Evolutionary conservation across 768 basidiomycete species (phyloP), one percentile per base, ranked within the genome.

Genomic region (Lactarius hengduanensis): DNA sequence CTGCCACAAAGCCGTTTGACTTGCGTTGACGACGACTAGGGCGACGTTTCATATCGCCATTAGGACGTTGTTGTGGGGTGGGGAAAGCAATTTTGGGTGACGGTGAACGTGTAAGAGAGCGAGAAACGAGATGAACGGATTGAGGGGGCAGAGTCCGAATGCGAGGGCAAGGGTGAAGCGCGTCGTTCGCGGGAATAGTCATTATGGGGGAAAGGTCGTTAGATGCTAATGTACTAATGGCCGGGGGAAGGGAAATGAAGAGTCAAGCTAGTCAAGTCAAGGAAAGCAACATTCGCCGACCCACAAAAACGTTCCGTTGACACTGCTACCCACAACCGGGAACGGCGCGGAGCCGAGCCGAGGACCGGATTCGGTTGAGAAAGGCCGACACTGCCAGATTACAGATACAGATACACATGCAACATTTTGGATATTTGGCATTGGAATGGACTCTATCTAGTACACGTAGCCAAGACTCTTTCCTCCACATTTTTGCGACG

Each of bases 401-500:
- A 38, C 38, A 15, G 15, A 40, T n/a, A 20, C n/a, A n/a, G n/a
- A n/a, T n/a, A n/a, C n/a, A n/a, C n/a, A n/a, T n/a, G n/a, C n/a
- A n/a, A n/a, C 43, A 45, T 32, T 20, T 20, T 20, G 20, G 7
- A 47, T 22, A 11, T n/a, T 22, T n/a, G 20, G 10, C 45, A n/a
- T 47, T 53, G 50, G 50, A 53, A 28, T 53, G 8, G 5, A 59
- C 20, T 32, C 36, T 65, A 64, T 73, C 81, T 91, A 95, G 80
- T 96, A 95, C 68, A 93, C 90, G 77, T 94, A 96, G 69, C 94
- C 93, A 60, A 96, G 81, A 68, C 97, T 84, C 82, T 97, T 97
- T 67, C 96, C 96, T 80, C 94, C 96, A 97, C 88, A 80, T 96
- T 95, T 83, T 98, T 98, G 75, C 95, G 89, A 81, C 96, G 89